phyloP scores from a whole-genome alignment of 106 monocot species.

The Hemerocallis citrina region DNA sequence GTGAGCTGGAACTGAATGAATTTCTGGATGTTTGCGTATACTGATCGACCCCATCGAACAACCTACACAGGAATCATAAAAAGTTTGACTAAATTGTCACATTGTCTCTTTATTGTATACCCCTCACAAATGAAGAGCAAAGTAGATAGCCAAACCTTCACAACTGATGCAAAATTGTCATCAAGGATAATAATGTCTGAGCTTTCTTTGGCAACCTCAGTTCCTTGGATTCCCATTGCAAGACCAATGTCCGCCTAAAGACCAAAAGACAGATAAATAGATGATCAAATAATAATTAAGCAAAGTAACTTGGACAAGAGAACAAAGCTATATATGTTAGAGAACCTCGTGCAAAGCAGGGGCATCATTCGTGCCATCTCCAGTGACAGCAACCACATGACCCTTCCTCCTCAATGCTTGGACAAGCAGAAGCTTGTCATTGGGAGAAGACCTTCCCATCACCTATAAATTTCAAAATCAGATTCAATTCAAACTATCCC shows the following conservation, averaged over 20 bases:
- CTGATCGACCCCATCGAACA: slow-evolving; percentile 90
- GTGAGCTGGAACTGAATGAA: slow-evolving; percentile 97
- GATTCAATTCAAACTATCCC: not conserved
- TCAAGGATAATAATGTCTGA: slow-evolving; percentile 77
- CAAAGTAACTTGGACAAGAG: not conserved
- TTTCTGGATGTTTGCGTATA: slow-evolving; percentile 88
- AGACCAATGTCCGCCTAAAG: slow-evolving; percentile 84
- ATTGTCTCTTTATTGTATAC: not conserved
- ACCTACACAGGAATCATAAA: slow-evolving; percentile 37
- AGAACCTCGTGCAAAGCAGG: slow-evolving; percentile 84
- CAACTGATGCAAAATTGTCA: slow-evolving; percentile 83
- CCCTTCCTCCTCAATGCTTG: slow-evolving; percentile 52
- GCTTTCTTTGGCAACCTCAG: slow-evolving; percentile 85
- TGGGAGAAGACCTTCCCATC: slow-evolving; percentile 89
- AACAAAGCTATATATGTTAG: not conserved
- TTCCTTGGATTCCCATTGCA: slow-evolving; percentile 83
- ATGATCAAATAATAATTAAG: not conserved
- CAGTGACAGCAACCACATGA: slow-evolving; percentile 87
- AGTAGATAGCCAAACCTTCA: slow-evolving; percentile 41
- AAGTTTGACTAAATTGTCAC: too few species aligned
- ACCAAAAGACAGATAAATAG: slow-evolving; percentile 5
- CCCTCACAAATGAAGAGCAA: too few species aligned
- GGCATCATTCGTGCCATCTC: slow-evolving; percentile 94
- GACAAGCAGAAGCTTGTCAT: slow-evolving; percentile 83
- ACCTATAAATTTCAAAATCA: slow-evolving; percentile 28